These are phyloP conservation scores for Helenozyma rhizophorensis DNA, from an alignment of 805 yeast genomes.

Conservation along the genomic window DNA sequence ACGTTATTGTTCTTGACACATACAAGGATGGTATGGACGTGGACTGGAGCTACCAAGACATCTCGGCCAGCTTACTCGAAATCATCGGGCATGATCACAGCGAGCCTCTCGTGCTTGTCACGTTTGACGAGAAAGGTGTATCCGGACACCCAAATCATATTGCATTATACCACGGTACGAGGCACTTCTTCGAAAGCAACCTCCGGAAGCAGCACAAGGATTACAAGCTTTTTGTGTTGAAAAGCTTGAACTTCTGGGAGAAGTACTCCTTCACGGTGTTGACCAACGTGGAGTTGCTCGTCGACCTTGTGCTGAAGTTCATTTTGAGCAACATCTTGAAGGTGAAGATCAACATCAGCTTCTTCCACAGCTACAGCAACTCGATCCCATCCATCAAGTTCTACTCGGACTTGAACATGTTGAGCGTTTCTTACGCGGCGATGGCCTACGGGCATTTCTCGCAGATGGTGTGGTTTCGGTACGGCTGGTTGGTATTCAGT, in stretches of 20 bases:
- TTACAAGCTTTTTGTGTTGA: constrained; percentile 25
- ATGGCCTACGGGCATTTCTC: constrained; percentile 81
- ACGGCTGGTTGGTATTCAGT: constrained; percentile 77
- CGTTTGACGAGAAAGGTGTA: constrained; percentile 81
- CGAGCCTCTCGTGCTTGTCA: constrained; percentile 44
- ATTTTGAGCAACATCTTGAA: constrained; percentile 27
- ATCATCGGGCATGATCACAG: constrained; percentile 18
- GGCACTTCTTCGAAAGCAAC: constrained; percentile 23
- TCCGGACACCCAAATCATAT: constrained; percentile 87
- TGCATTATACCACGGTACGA: constrained; percentile 52
- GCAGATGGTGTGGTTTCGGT: constrained; percentile 94
- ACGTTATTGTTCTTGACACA: constrained; percentile 43
- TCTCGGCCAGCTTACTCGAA: constrained; percentile 34
- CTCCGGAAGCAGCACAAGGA: constrained; percentile 1
- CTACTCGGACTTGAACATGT: constrained; percentile 35
- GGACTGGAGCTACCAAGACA: constrained; percentile 53
- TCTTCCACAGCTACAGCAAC: constrained; percentile 21
- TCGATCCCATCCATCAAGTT: constrained; percentile 25
- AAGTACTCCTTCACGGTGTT: constrained; percentile 49
- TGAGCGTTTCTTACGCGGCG: constrained; percentile 50
- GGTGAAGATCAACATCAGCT: constrained; percentile 35
- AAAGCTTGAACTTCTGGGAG: constrained; percentile 34
- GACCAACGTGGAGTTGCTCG: constrained; percentile 38
- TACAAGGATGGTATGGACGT: constrained; percentile 62
- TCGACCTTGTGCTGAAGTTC: constrained; percentile 31